These are phyloP conservation scores for Litsea cubeba DNA, from an alignment of 164 flowering plant genomes.

Conservation along the genomic window DNA sequence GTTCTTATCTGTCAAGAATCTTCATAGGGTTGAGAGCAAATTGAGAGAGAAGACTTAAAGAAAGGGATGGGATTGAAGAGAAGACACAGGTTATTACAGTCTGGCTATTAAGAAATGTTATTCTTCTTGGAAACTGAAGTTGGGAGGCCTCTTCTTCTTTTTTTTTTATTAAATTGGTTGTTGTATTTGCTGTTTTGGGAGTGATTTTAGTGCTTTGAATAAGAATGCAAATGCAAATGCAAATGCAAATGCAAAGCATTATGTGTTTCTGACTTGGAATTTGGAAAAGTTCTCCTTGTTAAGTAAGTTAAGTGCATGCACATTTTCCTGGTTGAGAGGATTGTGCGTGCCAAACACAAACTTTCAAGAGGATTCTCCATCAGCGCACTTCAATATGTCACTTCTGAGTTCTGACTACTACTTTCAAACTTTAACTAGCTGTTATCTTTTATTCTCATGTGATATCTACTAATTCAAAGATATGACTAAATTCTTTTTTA, in stretches of 20 bases:
- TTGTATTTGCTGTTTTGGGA: neutral
- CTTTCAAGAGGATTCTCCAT: too few species aligned
- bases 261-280: neutral
- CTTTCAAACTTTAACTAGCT: too few species aligned
- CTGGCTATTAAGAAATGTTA: neutral
- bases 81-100: neutral
- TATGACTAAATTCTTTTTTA: too few species aligned
- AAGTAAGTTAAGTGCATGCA: neutral
- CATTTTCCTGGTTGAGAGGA: neutral
- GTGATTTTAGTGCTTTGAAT: neutral
- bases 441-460: too few species aligned
- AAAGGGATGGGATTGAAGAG: neutral
- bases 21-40: neutral
- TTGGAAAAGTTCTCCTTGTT: neutral
- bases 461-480: too few species aligned
- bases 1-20: constrained; percentile 3
- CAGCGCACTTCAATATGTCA: too few species aligned
- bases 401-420: too few species aligned
- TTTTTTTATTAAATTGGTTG: too few species aligned
- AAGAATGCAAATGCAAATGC: neutral
- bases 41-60: neutral
- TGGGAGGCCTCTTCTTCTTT: neutral
- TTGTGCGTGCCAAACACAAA: neutral
- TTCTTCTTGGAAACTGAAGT: neutral
- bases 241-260: neutral